Evolutionary conservation across 805 yeast genomes (phyloP), one percentile per base, ranked within the genome.

Genomic region (Hanseniaspora hatyaiensis): DNA sequence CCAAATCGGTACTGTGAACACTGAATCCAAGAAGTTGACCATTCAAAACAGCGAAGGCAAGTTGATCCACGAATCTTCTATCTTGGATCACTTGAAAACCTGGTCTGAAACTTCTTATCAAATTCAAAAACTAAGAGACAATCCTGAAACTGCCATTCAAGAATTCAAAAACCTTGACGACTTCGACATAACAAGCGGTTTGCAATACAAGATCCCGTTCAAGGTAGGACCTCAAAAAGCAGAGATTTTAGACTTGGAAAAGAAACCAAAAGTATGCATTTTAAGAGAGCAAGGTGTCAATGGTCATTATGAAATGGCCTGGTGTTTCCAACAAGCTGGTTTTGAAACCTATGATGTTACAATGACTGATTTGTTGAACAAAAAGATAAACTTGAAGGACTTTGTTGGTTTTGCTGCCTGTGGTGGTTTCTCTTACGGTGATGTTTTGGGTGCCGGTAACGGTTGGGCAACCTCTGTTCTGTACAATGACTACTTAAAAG

Each of bases 381-480:
- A 94, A 37, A 73, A 70, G 57, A 82, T 82, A 30, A 63, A 78
- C 16, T 71, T 92, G 54, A 80, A 77, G 58, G 81, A 77, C 38
- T 92, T 92, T 65, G 85, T 80, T 42, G 98, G 98, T 52, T 57
- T 92, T 40, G 97, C 96, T 36, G 97, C 97, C 3, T 94, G 98
- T 68, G 98, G 98, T 66, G 98, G 98, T 13, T 92, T 92, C 72
- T 86, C 96, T 1, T 92, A 88, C 60, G 98, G 98, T 72, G 98
- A 92, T 66, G 98, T 92, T 41, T 71, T 92, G 51, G 98, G 98
- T 56, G 98, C 98, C 30, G 98, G 96, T 62, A 82, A 89, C 47
- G 98, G 98, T 50, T 92, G 98, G 98, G 98, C 98, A 50, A 87
- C 86, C 60, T 85, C 96, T 15, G 95, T 92, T 8, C 68, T 92